A percentile compares a stretch with the other conserved stretches of the same genome.
Evolutionary conservation across 2,329 filamentous ascomycete species (phyloP).

Genomic region (Colletotrichum sp.): DNA sequence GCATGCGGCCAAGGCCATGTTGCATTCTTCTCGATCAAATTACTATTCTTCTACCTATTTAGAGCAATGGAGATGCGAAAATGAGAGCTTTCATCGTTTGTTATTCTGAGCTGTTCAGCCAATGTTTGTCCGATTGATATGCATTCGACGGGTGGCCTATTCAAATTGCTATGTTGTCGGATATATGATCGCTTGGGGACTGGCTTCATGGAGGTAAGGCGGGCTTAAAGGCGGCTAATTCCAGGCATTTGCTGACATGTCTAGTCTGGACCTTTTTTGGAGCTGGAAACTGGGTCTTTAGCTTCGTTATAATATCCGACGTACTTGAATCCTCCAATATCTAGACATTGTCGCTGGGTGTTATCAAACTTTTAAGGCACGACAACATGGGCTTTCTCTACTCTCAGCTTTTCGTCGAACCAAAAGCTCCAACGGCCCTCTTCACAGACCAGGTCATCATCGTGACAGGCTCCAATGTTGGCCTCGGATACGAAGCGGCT

Average conservation of each 20-base stretch:
- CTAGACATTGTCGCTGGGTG: background rate
- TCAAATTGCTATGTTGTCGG: background rate
- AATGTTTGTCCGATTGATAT: background rate
- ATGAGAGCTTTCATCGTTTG: background rate
- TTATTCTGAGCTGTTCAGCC: background rate
- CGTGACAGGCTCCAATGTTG: background rate
- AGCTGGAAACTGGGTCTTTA: background rate
- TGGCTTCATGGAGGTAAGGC: background rate
- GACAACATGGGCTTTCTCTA: background rate
- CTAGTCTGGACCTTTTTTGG: too few relatives aligned
- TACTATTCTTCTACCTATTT: background rate
- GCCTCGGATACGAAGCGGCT: background rate
- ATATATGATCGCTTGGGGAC: background rate
- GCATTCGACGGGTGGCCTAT: background rate
- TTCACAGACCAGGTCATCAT: background rate
- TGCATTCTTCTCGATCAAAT: accelerated
- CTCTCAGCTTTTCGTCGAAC: background rate
- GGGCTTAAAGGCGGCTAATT: background rate
- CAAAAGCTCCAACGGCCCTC: accelerated
- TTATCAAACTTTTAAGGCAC: background rate
- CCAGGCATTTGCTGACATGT: background rate
- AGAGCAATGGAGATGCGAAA: background rate
- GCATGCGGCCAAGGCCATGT: background rate
- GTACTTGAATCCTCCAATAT: background rate
- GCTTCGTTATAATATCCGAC: background rate